Conservation (phyloP, 306 rosid species). For the Begonia peltatifolia region DNA sequence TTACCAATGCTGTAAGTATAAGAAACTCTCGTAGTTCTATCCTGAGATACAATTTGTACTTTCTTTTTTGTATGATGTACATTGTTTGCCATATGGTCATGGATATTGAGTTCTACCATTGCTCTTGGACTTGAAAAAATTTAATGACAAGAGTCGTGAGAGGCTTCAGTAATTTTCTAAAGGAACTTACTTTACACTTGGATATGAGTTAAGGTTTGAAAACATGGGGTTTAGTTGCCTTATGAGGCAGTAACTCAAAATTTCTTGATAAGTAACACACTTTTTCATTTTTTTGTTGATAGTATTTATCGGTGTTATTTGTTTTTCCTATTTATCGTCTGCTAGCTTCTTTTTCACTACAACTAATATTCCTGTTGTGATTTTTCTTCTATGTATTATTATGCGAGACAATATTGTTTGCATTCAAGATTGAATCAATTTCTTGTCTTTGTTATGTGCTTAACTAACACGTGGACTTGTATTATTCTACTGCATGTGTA, state of each 20-base stretch:
- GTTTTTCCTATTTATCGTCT: no score
- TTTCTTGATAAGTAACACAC: no score
- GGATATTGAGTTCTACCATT: no score
- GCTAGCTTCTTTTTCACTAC: no score
- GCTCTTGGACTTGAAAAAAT: no score
- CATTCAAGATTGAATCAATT: no score
- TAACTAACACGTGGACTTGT: conserved; percentile 40
- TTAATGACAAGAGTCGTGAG: no score
- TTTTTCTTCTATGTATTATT: neutral
- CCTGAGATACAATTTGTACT: neutral
- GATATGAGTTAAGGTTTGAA: no score
- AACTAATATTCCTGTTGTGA: neutral
- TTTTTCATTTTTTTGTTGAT: neutral
- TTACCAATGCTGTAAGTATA: conserved; percentile 92
- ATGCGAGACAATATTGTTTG: neutral
- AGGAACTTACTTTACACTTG: no score
- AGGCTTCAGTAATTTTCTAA: no score
- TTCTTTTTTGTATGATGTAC: neutral
- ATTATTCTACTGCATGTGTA: conserved; percentile 53
- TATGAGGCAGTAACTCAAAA: no score
- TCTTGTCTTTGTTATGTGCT: neutral
- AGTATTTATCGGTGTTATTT: neutral
- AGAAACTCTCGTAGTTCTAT: conserved; percentile 9
- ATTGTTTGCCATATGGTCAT: conserved; percentile 5
- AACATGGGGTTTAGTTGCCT: no score